phyloP scores from a whole-genome alignment of 1,284 basidiomycete genomes.

The Cystobasidium sp. region DNA sequence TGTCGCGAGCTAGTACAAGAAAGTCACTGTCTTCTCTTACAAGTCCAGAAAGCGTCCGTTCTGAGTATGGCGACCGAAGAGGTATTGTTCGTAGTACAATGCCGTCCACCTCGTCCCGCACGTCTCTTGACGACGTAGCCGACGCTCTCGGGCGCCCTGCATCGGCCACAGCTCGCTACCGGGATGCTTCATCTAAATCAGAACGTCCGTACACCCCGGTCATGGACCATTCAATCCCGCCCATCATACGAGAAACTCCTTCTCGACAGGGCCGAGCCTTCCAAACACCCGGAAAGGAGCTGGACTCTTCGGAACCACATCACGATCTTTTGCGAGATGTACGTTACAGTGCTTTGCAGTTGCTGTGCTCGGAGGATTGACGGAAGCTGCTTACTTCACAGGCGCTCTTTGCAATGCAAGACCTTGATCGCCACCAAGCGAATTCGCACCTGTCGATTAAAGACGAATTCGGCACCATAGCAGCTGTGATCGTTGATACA shows the following conservation, averaged over 20 bases:
- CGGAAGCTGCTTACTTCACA: neutral
- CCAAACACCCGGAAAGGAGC: neutral
- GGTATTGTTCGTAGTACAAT: neutral
- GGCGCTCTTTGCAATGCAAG: neutral
- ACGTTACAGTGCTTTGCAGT: neutral
- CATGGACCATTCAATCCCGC: neutral
- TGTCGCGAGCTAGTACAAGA: constrained; percentile 13
- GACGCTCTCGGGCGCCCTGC: neutral
- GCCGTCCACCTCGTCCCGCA: neutral
- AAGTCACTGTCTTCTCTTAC: constrained; percentile 2
- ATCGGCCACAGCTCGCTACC: neutral
- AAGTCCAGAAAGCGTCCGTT: constrained; percentile 1
- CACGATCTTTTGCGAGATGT: constrained; percentile 1
- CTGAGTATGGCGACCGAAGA: neutral
- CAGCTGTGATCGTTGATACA: neutral
- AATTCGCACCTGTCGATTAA: neutral
- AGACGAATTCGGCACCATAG: neutral
- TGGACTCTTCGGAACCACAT: neutral
- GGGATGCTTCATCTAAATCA: neutral
- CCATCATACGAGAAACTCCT: neutral
- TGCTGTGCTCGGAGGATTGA: too few species aligned
- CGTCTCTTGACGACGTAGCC: neutral
- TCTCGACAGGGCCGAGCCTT: neutral
- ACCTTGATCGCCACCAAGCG: neutral
- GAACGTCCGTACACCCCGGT: constrained; percentile 9